phyloP scores from a whole-genome alignment of 257 asterid species.

The Solanum raphanifolium region DNA sequence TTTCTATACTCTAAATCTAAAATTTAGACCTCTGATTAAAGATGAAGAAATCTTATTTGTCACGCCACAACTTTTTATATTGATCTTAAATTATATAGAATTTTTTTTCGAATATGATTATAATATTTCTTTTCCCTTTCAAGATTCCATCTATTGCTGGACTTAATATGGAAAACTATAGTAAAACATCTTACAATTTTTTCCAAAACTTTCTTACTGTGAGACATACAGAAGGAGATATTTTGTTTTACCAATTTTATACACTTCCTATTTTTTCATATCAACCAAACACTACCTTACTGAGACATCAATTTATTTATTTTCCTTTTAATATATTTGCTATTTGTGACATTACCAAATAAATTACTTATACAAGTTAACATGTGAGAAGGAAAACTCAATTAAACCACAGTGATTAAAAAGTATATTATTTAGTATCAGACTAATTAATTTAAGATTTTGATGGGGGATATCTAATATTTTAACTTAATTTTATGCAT shows the following conservation, averaged over 20 bases:
- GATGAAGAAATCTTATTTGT: neutral
- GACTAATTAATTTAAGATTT: neutral
- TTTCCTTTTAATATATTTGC: neutral
- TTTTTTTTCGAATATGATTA: neutral
- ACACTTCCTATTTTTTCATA: neutral
- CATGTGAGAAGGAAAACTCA: neutral
- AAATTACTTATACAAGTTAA: neutral
- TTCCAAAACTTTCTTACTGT: no score
- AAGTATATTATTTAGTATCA: neutral
- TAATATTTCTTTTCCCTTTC: neutral
- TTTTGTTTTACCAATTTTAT: neutral
- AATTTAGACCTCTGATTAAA: no score
- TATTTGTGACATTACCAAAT: neutral
- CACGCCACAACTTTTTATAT: rapidly evolving
- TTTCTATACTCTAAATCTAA: no score
- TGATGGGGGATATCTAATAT: no score
- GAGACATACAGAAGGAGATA: no score
- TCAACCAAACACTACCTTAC: neutral
- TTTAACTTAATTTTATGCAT: neutral
- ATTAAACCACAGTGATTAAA: neutral
- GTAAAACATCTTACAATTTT: neutral
- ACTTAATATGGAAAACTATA: neutral
- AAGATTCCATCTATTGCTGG: neutral
- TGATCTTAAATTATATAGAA: no score
- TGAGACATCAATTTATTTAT: neutral